phyloP scores from a whole-genome alignment of 2,329 filamentous ascomycete species.

The Sordariomycetes sp. region DNA sequence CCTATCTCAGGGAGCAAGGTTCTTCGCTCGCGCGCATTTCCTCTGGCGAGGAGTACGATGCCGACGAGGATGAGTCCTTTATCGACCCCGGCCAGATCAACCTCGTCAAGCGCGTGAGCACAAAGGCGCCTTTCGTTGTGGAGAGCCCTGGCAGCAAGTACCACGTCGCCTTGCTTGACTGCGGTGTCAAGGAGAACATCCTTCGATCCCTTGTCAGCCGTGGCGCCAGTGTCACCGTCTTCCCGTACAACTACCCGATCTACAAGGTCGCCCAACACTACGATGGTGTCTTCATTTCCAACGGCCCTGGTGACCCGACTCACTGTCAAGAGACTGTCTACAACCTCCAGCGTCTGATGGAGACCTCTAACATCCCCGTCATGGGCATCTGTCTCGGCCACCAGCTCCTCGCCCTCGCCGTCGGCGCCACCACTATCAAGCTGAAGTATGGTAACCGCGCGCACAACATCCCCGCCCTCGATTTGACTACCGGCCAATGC shows the following conservation, averaged over 20 bases:
- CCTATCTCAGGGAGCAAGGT: slow-evolving; percentile 88
- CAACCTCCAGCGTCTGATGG: slow-evolving; percentile 85
- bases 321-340: slow-evolving; percentile 93
- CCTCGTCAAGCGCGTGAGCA: slow-evolving; percentile 90
- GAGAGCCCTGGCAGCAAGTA: slow-evolving; percentile 73
- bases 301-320: slow-evolving; percentile 94
- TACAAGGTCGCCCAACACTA: slow-evolving; percentile 98
- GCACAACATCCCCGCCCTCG: slow-evolving; percentile 94
- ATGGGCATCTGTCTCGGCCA: slow-evolving; percentile 98
- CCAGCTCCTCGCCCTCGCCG: slow-evolving; percentile 84
- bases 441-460: slow-evolving; percentile 99
- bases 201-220: slow-evolving; percentile 87
- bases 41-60: slow-evolving; percentile 95
- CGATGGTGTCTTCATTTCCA: slow-evolving; percentile 98
- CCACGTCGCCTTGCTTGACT: slow-evolving; percentile 93
- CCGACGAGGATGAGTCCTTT: slow-evolving; percentile 94
- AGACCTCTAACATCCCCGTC: slow-evolving; percentile 80
- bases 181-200: slow-evolving; percentile 99
- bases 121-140: slow-evolving; percentile 95
- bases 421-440: slow-evolving; percentile 86
- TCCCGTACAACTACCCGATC: slow-evolving; percentile 95
- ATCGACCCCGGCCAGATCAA: slow-evolving; percentile 95
- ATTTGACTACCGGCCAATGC: slow-evolving; percentile 92
- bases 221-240: slow-evolving; percentile 84
- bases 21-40: slow-evolving; percentile 92